phyloP scores from a whole-genome alignment of 1,284 basidiomycete species.

The Rhodotorula sp. region DNA sequence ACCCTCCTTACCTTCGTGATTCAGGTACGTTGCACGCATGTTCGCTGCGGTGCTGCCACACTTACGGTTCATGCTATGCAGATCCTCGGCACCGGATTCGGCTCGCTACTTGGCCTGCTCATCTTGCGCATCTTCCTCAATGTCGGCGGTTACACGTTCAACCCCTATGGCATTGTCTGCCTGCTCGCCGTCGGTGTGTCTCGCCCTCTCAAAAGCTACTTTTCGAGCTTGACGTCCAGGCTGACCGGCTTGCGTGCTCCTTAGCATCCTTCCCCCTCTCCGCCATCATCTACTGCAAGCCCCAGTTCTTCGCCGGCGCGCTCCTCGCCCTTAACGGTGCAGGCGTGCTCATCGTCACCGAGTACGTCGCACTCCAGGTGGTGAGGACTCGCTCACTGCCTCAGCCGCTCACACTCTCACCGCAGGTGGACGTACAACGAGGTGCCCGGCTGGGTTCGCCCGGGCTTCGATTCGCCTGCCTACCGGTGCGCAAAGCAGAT shows the following conservation, averaged over 20 bases:
- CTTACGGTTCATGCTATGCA: background rate
- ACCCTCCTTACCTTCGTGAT: slow-evolving; percentile 50
- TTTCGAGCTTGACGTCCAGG: too few species aligned
- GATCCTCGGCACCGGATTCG: slow-evolving; percentile 27
- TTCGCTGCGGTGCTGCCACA: slow-evolving; percentile 15
- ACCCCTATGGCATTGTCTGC: slow-evolving; percentile 45
- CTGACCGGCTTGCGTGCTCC: too few species aligned
- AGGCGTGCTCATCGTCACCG: slow-evolving; percentile 45
- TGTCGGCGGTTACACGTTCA: slow-evolving; percentile 52
- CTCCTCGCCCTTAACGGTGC: slow-evolving; percentile 49
- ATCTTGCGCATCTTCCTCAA: slow-evolving; percentile 46
- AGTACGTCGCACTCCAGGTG: background rate
- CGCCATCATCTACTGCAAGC: slow-evolving; percentile 47
- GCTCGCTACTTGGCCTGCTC: slow-evolving; percentile 36
- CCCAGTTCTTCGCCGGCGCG: slow-evolving; percentile 44
- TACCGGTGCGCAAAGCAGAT: slow-evolving; percentile 45
- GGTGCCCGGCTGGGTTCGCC: slow-evolving; percentile 6
- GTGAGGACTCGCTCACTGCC: background rate
- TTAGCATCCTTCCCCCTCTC: background rate
- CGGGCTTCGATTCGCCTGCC: slow-evolving; percentile 28
- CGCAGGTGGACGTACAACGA: slow-evolving; percentile 16
- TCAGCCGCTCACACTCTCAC: background rate
- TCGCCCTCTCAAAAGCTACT: too few species aligned
- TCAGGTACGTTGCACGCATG: slow-evolving; percentile 45
- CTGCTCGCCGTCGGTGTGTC: slow-evolving; percentile 1